A percentile compares a stretch with the other conserved stretches of the same genome.
phyloP scores from a whole-genome alignment of 164 flowering plant species.

The Macadamia integrifolia region DNA sequence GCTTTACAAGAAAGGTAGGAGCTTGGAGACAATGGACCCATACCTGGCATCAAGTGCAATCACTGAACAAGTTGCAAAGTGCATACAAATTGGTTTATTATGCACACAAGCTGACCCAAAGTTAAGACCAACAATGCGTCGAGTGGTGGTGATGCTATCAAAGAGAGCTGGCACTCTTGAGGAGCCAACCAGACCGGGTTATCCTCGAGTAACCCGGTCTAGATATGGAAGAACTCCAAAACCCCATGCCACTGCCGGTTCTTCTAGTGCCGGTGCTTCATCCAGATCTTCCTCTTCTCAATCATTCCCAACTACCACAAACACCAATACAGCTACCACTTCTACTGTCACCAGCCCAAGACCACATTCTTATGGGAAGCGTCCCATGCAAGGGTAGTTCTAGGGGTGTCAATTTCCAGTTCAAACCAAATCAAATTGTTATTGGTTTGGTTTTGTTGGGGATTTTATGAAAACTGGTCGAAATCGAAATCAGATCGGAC shows the following conservation, averaged over 20 bases:
- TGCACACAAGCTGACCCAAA: conserved; percentile 76
- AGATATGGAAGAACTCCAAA: conserved; percentile 40
- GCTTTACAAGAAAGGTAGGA: conserved; percentile 52
- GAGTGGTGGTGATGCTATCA: conserved; percentile 57
- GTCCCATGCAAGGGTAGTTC: not conserved
- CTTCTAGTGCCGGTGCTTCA: conserved; percentile 17
- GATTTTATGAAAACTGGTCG: too few species aligned
- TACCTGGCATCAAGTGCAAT: conserved; percentile 34
- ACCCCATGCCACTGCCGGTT: conserved; percentile 8
- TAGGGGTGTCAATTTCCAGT: too few species aligned
- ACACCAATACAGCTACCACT: not conserved
- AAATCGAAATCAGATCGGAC: too few species aligned
- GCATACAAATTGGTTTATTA: conserved; percentile 69
- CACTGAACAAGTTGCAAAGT: conserved; percentile 51
- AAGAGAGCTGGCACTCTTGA: conserved; percentile 54
- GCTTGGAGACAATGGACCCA: conserved; percentile 69
- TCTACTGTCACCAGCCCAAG: not conserved
- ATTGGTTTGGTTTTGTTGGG: too few species aligned
- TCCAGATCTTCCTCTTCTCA: conserved; percentile 18
- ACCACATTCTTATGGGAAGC: not conserved
- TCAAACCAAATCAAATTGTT: too few species aligned
- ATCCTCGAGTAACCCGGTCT: conserved; percentile 29
- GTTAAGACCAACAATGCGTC: conserved; percentile 63
- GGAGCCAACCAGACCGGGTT: conserved; percentile 74
- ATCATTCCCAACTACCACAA: not conserved